phyloP scores from a whole-genome alignment of 2,329 filamentous ascomycete species.

The Colletotrichum tabaci region DNA sequence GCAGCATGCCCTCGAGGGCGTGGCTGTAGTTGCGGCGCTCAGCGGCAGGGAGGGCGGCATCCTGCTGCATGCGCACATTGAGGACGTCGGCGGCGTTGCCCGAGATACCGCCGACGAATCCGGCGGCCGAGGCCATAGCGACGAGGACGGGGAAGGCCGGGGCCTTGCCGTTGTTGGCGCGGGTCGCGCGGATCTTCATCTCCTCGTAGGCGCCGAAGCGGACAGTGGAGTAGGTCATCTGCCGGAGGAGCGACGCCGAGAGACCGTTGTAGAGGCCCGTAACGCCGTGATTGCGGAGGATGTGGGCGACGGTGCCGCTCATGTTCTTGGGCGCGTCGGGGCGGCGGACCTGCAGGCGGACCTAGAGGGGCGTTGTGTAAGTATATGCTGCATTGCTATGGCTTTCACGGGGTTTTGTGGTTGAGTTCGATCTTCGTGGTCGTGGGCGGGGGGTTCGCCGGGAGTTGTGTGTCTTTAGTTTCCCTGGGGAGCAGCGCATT shows the following conservation, averaged over 20 bases:
- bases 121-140: slow-evolving; percentile 85
- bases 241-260: slow-evolving; percentile 91
- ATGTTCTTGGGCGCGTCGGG: slow-evolving; percentile 84
- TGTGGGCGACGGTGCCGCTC: slow-evolving; percentile 87
- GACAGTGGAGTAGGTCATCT: slow-evolving; percentile 95
- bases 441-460: background rate
- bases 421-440: background rate
- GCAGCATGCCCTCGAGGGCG: slow-evolving; percentile 86
- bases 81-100: slow-evolving; percentile 97
- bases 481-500: slow-evolving; percentile 22
- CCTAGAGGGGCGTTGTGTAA: slow-evolving; percentile 62
- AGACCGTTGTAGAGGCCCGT: slow-evolving; percentile 90
- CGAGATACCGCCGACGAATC: slow-evolving; percentile 88
- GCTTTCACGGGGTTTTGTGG: background rate
- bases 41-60: slow-evolving; percentile 79
- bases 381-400: slow-evolving; percentile 3
- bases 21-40: slow-evolving; percentile 91
- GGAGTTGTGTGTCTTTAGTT: background rate
- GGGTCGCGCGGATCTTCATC: slow-evolving; percentile 80
- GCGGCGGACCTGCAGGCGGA: slow-evolving; percentile 88
- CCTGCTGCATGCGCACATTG: slow-evolving; percentile 99
- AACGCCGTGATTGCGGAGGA: slow-evolving; percentile 82
- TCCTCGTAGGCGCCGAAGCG: slow-evolving; percentile 98
- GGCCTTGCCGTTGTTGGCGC: slow-evolving; percentile 49
- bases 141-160: slow-evolving; percentile 85